Conservation (phyloP, 176 grass and related monocot genomes). For the Rhynchospora pubera region DNA sequence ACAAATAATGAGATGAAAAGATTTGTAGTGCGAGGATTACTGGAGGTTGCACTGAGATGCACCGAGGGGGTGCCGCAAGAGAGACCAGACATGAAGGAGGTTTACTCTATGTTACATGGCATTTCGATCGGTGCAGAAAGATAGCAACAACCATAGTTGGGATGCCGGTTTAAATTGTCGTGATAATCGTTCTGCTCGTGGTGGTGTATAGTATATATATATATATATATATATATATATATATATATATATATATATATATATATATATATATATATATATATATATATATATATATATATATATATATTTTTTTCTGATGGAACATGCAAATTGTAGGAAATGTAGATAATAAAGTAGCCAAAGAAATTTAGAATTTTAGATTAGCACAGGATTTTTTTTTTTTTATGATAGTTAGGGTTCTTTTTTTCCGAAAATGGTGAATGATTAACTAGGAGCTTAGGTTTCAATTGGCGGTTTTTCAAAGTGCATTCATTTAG, state of each 20-base stretch:
- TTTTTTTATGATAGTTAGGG: background rate
- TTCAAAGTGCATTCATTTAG: background rate
- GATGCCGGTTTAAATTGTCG: background rate
- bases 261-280: too few relatives aligned
- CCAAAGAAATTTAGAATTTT: background rate
- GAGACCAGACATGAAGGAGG: slow-evolving; percentile 48
- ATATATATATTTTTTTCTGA: background rate
- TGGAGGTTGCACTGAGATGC: slow-evolving; percentile 55
- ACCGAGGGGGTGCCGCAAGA: slow-evolving; percentile 49
- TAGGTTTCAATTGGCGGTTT: background rate
- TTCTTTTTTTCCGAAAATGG: background rate
- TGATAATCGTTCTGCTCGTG: background rate
- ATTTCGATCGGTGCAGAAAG: background rate
- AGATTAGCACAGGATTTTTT: background rate
- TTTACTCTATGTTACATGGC: slow-evolving; percentile 30
- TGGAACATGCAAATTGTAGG: background rate
- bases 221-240: too few relatives aligned
- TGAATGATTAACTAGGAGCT: too few relatives aligned
- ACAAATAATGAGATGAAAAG: background rate
- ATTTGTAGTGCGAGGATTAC: slow-evolving; percentile 28
- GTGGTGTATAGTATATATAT: background rate
- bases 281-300: too few relatives aligned
- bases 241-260: too few relatives aligned
- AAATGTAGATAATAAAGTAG: background rate
- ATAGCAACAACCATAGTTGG: background rate